phyloP scores from a whole-genome alignment of 331 rosid species.

The Pyracantha coccinea region DNA sequence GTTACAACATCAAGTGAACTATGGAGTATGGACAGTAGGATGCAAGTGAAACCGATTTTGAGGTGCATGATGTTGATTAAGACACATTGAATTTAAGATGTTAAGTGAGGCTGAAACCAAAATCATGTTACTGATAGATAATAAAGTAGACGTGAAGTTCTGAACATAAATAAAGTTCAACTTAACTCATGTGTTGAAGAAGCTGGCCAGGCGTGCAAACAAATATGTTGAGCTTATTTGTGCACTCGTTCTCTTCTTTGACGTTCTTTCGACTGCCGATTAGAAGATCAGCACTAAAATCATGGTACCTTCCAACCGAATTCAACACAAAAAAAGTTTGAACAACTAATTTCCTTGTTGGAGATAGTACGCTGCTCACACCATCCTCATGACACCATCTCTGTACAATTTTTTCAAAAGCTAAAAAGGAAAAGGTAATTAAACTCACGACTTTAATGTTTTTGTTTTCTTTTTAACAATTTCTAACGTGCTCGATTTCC shows the following conservation, averaged over 20 bases:
- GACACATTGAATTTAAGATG: too few species aligned
- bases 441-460: not conserved
- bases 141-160: too few species aligned
- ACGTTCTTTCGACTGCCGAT: slow-evolving; percentile 89
- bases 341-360: slow-evolving; percentile 80
- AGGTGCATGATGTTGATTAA: too few species aligned
- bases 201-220: slow-evolving; percentile 93
- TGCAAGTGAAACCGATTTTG: too few species aligned
- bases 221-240: slow-evolving; percentile 65
- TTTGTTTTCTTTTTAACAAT: not conserved
- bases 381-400: slow-evolving; percentile 79
- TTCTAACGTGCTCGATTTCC: not conserved
- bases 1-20: too few species aligned
- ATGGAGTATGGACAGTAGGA: too few species aligned
- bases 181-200: slow-evolving; percentile 93
- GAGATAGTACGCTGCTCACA: slow-evolving; percentile 83
- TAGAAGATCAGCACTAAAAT: slow-evolving; percentile 81
- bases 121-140: too few species aligned
- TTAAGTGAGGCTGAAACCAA: too few species aligned
- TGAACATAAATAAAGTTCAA: slow-evolving; percentile 84
- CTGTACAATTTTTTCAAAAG: slow-evolving; percentile 69
- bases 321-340: slow-evolving; percentile 76
- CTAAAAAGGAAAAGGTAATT: slow-evolving; percentile 21
- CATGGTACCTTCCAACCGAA: slow-evolving; percentile 59
- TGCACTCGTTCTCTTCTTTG: slow-evolving; percentile 60